Conservation (phyloP, 2,329 filamentous ascomycete species). For the Emmonsiellopsis sp. region DNA sequence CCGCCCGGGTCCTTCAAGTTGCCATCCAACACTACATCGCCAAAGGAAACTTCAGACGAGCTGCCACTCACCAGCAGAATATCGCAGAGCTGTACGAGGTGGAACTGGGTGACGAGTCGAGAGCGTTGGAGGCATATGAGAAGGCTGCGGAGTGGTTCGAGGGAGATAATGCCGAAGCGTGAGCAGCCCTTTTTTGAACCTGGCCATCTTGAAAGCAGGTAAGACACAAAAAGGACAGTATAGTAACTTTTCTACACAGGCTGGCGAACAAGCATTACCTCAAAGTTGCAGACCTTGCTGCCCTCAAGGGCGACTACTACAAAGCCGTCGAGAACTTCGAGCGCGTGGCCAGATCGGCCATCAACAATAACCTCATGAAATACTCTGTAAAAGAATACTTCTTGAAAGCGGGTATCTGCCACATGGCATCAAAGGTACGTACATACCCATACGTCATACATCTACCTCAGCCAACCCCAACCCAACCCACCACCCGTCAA, state of each 20-base stretch:
- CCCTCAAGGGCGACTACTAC: slow-evolving; percentile 73
- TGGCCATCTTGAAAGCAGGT: not conserved
- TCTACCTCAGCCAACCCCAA: not conserved
- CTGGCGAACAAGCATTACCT: slow-evolving; percentile 89
- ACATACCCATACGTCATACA: not conserved
- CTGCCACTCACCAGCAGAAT: slow-evolving; percentile 83
- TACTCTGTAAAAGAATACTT: slow-evolving; percentile 95
- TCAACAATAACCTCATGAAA: slow-evolving; percentile 86
- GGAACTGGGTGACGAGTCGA: slow-evolving; percentile 67
- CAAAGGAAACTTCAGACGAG: slow-evolving; percentile 84
- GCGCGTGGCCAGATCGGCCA: slow-evolving; percentile 65
- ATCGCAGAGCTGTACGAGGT: slow-evolving; percentile 78
- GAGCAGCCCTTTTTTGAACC: slow-evolving; percentile 29
- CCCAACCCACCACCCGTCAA: not conserved
- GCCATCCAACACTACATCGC: slow-evolving; percentile 79
- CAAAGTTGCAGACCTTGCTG: slow-evolving; percentile 82
- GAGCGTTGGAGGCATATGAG: slow-evolving; percentile 75
- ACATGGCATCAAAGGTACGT: slow-evolving; percentile 55
- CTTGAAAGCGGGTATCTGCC: slow-evolving; percentile 86
- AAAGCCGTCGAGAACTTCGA: slow-evolving; percentile 77
- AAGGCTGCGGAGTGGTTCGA: slow-evolving; percentile 84
- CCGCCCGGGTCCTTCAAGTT: slow-evolving; percentile 67
- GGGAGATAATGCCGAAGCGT: slow-evolving; percentile 74
- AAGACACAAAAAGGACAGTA: not conserved
- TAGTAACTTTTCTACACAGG: slow-evolving; percentile 32